Evolutionary conservation across 2,329 filamentous ascomycete genomes (phyloP).

Genomic region (Metarhizium brunneum): DNA sequence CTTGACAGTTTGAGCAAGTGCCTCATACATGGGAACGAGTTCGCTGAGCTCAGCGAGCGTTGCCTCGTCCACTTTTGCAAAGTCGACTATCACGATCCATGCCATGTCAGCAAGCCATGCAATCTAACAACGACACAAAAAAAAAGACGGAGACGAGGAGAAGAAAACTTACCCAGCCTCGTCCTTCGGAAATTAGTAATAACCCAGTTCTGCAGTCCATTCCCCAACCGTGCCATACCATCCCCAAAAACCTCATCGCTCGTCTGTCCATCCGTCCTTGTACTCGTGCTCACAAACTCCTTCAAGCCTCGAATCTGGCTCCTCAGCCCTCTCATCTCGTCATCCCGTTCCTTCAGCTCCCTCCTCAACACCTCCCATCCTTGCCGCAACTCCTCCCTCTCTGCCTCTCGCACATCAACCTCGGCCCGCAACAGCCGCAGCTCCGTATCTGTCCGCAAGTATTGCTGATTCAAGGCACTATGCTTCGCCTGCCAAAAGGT

Average conservation of each 20-base stretch:
- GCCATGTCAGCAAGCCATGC: not conserved
- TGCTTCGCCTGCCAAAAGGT: constrained; percentile 51
- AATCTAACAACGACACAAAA: constrained; percentile 5
- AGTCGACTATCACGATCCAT: constrained; percentile 25
- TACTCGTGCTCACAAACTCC: constrained; percentile 61
- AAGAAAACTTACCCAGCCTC: constrained; percentile 38
- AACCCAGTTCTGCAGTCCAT: constrained; percentile 66
- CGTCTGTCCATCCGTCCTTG: constrained; percentile 48
- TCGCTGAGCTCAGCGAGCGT: constrained; percentile 32
- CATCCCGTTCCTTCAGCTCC: constrained; percentile 40
- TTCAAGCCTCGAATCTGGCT: constrained; percentile 59
- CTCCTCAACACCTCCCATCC: constrained; percentile 38
- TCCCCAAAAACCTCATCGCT: constrained; percentile 60
- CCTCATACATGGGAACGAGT: constrained; percentile 50
- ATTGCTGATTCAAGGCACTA: constrained; percentile 41
- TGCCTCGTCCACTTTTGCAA: constrained; percentile 30
- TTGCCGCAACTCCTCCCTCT: constrained; percentile 39
- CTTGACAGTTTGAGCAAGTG: constrained; percentile 44
- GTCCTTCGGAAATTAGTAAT: constrained; percentile 58
- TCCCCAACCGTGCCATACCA: constrained; percentile 50
- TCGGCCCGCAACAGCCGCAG: constrained; percentile 41
- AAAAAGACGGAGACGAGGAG: not conserved
- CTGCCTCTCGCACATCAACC: constrained; percentile 35
- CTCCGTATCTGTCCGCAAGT: constrained; percentile 42
- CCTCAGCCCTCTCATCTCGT: constrained; percentile 44